Evolutionary conservation across 2,329 filamentous ascomycete genomes (phyloP).

Genomic region (Monilinia polystroma): DNA sequence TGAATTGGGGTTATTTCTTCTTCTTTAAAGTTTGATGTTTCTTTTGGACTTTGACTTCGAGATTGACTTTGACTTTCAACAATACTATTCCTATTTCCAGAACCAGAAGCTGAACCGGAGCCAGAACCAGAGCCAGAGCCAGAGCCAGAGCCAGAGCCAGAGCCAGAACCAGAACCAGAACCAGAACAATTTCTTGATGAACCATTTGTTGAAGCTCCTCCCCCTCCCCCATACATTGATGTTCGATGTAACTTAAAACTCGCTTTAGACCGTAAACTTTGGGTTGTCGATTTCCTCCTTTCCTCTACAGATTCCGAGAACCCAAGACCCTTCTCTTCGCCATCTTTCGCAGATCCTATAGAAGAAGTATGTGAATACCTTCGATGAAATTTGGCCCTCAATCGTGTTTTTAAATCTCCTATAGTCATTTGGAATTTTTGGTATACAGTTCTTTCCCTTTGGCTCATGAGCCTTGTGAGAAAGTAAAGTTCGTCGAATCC

Average conservation of each 20-base stretch:
- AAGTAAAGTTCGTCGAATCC: slow-evolving; percentile 3
- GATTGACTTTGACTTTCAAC: not conserved
- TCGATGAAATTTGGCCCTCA: slow-evolving; percentile 24
- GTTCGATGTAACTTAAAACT: slow-evolving; percentile 15
- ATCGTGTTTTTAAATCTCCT: slow-evolving; percentile 22
- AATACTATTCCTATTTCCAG: slow-evolving; percentile 5
- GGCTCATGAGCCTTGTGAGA: slow-evolving; percentile 7
- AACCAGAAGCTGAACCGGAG: not conserved
- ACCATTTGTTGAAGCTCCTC: slow-evolving; percentile 8
- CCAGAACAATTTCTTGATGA: slow-evolving; percentile 10
- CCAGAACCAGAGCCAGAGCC: not conserved
- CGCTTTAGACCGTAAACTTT: slow-evolving; percentile 11
- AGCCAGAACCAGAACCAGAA: not conserved
- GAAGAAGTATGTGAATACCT: slow-evolving; percentile 18
- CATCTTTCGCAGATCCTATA: slow-evolving; percentile 12
- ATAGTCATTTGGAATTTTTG: slow-evolving; percentile 15
- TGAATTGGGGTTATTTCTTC: slow-evolving; percentile 1
- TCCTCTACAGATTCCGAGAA: not conserved
- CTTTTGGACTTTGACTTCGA: not conserved
- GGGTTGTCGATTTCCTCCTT: slow-evolving; percentile 8
- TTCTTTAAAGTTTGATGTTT: not conserved
- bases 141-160: too few species aligned
- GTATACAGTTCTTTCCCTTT: not conserved
- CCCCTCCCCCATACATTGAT: slow-evolving; percentile 17
- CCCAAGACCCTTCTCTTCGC: not conserved